Conservation (phyloP, 1,284 basidiomycete species). For the Ustilago bromivora region DNA sequence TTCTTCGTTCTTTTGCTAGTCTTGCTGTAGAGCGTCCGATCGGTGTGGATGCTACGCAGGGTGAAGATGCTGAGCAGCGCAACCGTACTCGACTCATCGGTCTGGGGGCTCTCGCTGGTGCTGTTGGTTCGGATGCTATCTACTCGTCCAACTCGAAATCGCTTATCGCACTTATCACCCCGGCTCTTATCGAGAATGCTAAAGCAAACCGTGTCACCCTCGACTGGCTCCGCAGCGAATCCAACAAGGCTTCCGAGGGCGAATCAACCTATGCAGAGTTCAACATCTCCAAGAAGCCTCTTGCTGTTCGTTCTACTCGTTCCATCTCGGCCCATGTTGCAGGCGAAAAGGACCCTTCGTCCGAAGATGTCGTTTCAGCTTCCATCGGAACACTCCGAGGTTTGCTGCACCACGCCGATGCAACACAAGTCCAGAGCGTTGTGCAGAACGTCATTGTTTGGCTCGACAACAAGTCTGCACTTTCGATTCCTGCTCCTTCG, state of each 20-base stretch:
- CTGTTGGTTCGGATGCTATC: constrained; percentile 85
- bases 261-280: constrained; percentile 77
- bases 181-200: constrained; percentile 80
- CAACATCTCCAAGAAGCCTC: constrained; percentile 79
- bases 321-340: constrained; percentile 88
- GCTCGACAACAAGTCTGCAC: constrained; percentile 56
- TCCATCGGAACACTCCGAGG: constrained; percentile 80
- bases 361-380: constrained; percentile 79
- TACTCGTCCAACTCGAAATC: constrained; percentile 82
- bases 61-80: constrained; percentile 49
- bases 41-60: constrained; percentile 20
- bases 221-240: constrained; percentile 77
- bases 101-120: constrained; percentile 83
- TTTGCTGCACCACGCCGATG: constrained; percentile 81
- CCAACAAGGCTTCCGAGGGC: constrained; percentile 76
- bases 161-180: constrained; percentile 81
- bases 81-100: constrained; percentile 85
- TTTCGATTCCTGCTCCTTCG: constrained; percentile 22
- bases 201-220: constrained; percentile 75
- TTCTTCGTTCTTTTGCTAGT: constrained; percentile 78
- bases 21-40: constrained; percentile 70
- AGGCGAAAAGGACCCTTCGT: constrained; percentile 85
- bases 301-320: constrained; percentile 82
- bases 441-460: constrained; percentile 76
- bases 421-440: constrained; percentile 77